Base-by-base conservation (phyloP, 345 rosid genomes). In the sweet orange (Citrus sinensis) region DNA sequence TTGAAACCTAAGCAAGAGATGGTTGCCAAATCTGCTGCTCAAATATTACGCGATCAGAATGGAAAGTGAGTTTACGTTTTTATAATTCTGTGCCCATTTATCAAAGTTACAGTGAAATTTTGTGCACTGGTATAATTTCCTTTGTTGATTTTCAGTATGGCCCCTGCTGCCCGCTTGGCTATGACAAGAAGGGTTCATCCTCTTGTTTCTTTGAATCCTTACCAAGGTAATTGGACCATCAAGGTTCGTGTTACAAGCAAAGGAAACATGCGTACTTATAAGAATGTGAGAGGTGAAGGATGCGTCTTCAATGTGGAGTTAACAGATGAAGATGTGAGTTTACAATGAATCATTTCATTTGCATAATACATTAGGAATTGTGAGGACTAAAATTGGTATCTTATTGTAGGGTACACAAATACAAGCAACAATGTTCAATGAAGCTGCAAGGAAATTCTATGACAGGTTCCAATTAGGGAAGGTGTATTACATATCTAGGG, bases 371-470 rank as follows among this genome's bases (percentile, higher is more conserved):
- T 42, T 46, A 20, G 29, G 11, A 51, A 19, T 22, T 64, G 29
- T 13, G 5, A 29, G 34, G 17, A 20, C 2, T 6, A 64, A 24
- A 63, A 19, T 63, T 73, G 4, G 16, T 37, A 73, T 27, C 24
- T 60, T 77, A 16, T 2, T 82, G 25, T 62, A 95, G 97, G 98
- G 99, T 74, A 93, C 98, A 9, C 98, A 95, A 76, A 95, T 95
- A 74, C 98, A 92, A 85, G 97, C 98, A 3, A 92, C 99, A 0
- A 95, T 95, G 99, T 95, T 95, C 68, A 95, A 95, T 61, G 98
- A 89, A 56, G 98, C 98, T 79, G 99, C 98, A 9, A 85, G 63
- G 83, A 95, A 91, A 80, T 95, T 93, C 77, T 91, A 40, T 79
- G 97, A 91, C 1, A 91, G 67, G 84, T 92, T 95, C 76, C 89